These are phyloP conservation scores for Heritiera fomes DNA, from an alignment of 345 rosid species.

Conservation along the genomic window DNA sequence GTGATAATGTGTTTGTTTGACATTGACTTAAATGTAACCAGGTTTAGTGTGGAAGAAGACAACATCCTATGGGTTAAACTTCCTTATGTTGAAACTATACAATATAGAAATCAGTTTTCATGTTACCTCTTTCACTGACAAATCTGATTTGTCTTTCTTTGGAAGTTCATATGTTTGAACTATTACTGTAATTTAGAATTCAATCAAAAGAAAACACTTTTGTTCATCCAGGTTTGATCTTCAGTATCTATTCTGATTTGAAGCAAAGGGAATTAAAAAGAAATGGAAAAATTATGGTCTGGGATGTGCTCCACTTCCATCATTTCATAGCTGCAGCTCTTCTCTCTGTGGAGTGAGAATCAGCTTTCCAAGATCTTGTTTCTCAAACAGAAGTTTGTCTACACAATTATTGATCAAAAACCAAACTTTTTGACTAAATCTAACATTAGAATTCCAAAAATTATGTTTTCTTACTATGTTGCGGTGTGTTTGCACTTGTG, in stretches of 20 bases:
- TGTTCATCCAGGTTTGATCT: too few relatives aligned
- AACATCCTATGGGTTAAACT: constrained; percentile 13
- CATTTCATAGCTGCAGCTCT: background rate
- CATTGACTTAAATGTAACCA: constrained; percentile 18
- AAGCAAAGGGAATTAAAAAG: background rate
- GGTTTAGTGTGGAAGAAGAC: constrained; percentile 46
- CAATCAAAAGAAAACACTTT: background rate
- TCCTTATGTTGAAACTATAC: constrained; percentile 21
- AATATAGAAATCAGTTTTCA: constrained; percentile 17
- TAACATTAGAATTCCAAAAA: background rate
- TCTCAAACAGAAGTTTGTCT: background rate
- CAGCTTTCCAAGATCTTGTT: constrained; percentile 6
- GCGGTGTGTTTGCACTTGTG: background rate
- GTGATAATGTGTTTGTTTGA: constrained; percentile 19
- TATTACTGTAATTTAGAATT: background rate
- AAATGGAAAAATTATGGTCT: background rate
- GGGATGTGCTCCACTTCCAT: background rate
- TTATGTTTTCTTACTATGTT: background rate
- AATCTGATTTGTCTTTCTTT: background rate
- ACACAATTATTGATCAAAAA: constrained; percentile 1
- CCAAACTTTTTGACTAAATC: background rate
- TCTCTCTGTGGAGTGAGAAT: background rate
- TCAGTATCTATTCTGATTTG: background rate
- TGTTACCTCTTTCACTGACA: background rate
- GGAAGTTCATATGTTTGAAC: background rate